Base-by-base conservation (phyloP, 2,329 filamentous ascomycete species). In the Aspergillus sp. region DNA sequence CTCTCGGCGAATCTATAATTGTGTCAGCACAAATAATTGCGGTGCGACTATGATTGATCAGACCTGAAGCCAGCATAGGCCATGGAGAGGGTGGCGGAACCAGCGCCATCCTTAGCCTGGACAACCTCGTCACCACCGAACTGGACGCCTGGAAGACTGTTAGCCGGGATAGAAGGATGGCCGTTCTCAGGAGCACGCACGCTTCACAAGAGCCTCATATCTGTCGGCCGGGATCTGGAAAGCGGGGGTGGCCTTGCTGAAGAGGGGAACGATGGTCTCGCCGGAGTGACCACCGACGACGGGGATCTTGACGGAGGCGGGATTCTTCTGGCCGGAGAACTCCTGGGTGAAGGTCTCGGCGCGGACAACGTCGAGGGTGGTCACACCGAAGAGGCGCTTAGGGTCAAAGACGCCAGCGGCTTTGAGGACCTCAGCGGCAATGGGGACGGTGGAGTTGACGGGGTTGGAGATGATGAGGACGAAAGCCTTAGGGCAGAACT, bases 391-490 rank as follows among this genome's bases (percentile, higher is more conserved):
- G 59, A 99, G 88, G 74, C 88, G 91, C 84, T 94, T 88, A 64
- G 94, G 81, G 81, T 99, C 88, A 79, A 97, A 99, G 70, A 96
- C 91, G 65, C 87, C 87, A 74, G 91, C 91, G 65, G 84, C 81
- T 86, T 97, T 97, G 74, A 99, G 87, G 57, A 97, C 89, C 82
- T 99, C 94, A 64, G 92, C 94, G 60, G 94, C 89, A 70, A 99
- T 97, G 59, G 94, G 94, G 53, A 99, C 94, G 53, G 94, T 99
- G 49, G 91, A 96, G 87, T 99, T 99, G 77, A 99, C 94, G 54
- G 94, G 94, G 85, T 99, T 99, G 69, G 93, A 97, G 77, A 99
- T 99, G 80, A 99, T 87, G 61, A 97, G 86, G 73, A 96, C 86
- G 79, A 88, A 96, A 51, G 94, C 94, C 75, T 97, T 95, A 72